Evolutionary conservation across 164 flowering plant species (phyloP), one percentile per base, ranked within the genome.

Genomic region (Magnolia changhungtana): DNA sequence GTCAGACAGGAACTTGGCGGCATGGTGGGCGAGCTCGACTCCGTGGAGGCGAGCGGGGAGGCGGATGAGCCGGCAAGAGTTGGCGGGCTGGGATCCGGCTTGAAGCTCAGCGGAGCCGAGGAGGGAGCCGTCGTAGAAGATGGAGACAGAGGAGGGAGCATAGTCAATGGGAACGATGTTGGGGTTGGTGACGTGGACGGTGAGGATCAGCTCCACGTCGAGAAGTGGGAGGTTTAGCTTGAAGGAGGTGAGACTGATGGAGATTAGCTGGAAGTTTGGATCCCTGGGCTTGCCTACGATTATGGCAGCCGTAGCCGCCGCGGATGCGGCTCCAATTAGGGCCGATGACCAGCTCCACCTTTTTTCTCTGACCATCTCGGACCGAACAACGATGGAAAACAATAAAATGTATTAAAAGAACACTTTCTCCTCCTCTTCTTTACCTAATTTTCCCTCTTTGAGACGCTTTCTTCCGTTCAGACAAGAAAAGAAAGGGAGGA

Each of bases 181-280:
- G 63, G 98, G 98, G 88, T 93, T 95, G 77, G 89, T 84, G 82
- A 86, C 90, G 88, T 93, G 97, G 75, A 95, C 92, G 85, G 92
- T 91, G 64, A 95, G 90, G 86, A 86, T 75, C 10, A 92, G 79
- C 64, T 92, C 96, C 37, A 88, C 80, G 88, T 93, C 98, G 45
- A 91, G 77, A 74, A 76, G 77, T 8, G 93, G 95, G 80, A 89
- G 75, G 68, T 87, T 87, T 85, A 93, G 84, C 77, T 86, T 83
- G 84, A 93, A 82, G 80, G 92, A 86, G 19, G 89, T 84, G 76
- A 94, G 83, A 49, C 80, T 81, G 83, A 93, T 89, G 73, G 97
- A 90, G 76, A 91, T 75, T 11, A 95, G 82, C 58, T 88, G 87
- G 85, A 95, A 92, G 5, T 86, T 81, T 0, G 99, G 99, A 79